Conservation (phyloP, 768 basidiomycete genomes). For the Lentinula boryana region DNA sequence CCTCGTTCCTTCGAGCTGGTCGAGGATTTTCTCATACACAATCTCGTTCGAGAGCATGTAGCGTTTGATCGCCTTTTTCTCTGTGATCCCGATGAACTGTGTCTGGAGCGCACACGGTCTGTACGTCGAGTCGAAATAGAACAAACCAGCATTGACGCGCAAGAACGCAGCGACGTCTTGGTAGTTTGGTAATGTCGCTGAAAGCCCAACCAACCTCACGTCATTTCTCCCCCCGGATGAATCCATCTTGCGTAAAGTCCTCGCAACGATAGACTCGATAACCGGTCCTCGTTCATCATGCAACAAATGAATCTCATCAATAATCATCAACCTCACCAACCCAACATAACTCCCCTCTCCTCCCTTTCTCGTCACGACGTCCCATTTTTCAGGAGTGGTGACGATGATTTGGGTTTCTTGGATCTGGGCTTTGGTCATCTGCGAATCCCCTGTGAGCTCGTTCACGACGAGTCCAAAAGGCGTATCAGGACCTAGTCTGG, state of each 20-base stretch:
- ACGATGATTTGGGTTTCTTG: constrained; percentile 97
- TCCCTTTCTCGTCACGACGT: constrained; percentile 97
- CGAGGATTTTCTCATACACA: constrained; percentile 97
- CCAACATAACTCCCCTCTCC: constrained; percentile 97
- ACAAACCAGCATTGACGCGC: constrained; percentile 92
- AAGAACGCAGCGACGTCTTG: constrained; percentile 97
- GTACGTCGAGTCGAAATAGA: constrained; percentile 95
- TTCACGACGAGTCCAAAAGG: constrained; percentile 78
- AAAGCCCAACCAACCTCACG: constrained; percentile 90
- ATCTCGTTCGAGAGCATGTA: constrained; percentile 99
- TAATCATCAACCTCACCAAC: constrained; percentile 91
- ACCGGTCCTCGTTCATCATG: constrained; percentile 99
- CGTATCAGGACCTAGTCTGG: constrained; percentile 46
- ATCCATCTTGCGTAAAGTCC: constrained; percentile 91
- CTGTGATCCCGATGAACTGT: constrained; percentile 95
- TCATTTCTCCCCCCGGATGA: constrained; percentile 66
- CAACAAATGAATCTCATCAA: constrained; percentile 96
- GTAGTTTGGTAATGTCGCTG: constrained; percentile 97
- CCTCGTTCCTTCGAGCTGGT: constrained; percentile 55
- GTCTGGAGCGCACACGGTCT: constrained; percentile 94
- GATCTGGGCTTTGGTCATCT: constrained; percentile 98
- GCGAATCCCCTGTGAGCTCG: constrained; percentile 94
- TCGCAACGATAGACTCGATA: constrained; percentile 82
- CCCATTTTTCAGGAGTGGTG: constrained; percentile 99
- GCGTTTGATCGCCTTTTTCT: constrained; percentile 99